A percentile compares a stretch with the other conserved stretches of the same genome.
These are phyloP conservation scores for Mycena rosella DNA, from an alignment of 768 basidiomycete species.

Conservation along the genomic window DNA sequence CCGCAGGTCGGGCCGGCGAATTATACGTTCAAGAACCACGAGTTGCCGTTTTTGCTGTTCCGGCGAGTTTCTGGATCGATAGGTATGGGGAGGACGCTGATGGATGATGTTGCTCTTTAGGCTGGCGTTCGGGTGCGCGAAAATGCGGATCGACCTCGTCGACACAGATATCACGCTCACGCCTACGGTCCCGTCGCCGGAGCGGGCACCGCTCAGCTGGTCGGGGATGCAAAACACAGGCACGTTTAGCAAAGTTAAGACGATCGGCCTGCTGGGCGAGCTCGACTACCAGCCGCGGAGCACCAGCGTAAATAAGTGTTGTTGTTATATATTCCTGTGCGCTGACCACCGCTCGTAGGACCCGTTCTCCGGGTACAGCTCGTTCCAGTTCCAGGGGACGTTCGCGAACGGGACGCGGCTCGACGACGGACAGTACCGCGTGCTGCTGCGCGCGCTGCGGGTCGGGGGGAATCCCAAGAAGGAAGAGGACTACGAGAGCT, in stretches of 20 bases:
- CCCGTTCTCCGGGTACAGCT: constrained; percentile 36
- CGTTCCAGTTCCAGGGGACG: background rate
- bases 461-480: constrained; percentile 32
- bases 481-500: constrained; percentile 39
- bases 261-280: constrained; percentile 29
- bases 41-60: constrained; percentile 44
- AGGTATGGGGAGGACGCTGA: constrained; percentile 34
- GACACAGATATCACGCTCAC: constrained; percentile 41
- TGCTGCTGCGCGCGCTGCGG: constrained; percentile 32
- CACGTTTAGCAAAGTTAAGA: constrained; percentile 40
- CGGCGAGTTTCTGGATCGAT: constrained; percentile 23
- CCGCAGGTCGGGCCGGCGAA: constrained; percentile 45
- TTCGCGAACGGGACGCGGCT: constrained; percentile 36
- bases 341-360: background rate
- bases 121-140: constrained; percentile 47
- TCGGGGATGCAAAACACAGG: constrained; percentile 23
- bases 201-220: constrained; percentile 23
- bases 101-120: background rate
- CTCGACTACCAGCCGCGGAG: constrained; percentile 33
- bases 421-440: constrained; percentile 35
- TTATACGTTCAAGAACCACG: constrained; percentile 49
- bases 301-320: constrained; percentile 14
- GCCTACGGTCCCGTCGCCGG: constrained; percentile 33
- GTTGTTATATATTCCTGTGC: background rate
- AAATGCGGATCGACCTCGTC: constrained; percentile 50